phyloP scores from a whole-genome alignment of 169 alveolate species.

The Plasmodium adleri region DNA sequence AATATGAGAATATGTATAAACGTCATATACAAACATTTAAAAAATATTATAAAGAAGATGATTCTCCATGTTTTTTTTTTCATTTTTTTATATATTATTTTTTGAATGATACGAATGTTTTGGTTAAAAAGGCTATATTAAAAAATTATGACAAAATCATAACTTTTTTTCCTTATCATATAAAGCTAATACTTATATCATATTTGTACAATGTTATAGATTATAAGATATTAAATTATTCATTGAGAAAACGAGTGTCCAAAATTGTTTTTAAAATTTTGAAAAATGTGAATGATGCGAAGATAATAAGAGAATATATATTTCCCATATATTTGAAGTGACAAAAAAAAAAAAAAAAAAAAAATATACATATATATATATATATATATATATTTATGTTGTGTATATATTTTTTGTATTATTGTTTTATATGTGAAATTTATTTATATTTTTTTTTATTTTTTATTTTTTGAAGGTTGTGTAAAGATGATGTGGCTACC shows the following conservation, averaged over 20 bases:
- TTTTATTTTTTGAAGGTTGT: slow-evolving; percentile 9
- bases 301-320: slow-evolving; percentile 17
- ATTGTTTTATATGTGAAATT: too few relatives aligned
- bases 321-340: slow-evolving; percentile 55
- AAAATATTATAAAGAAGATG: slow-evolving; percentile 35
- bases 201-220: slow-evolving; percentile 33
- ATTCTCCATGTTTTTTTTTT: slow-evolving; percentile 54
- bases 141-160: slow-evolving; percentile 56
- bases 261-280: slow-evolving; percentile 34
- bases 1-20: slow-evolving; percentile 51
- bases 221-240: slow-evolving; percentile 50
- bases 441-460: neutral
- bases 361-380: neutral
- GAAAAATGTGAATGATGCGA: slow-evolving; percentile 10
- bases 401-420: neutral
- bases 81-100: slow-evolving; percentile 64
- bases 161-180: slow-evolving; percentile 19
- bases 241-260: slow-evolving; percentile 56
- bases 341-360: too few relatives aligned
- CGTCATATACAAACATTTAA: slow-evolving; percentile 44
- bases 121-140: slow-evolving; percentile 68
- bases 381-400: neutral
- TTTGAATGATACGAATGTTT: slow-evolving; percentile 67
- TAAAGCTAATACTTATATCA: slow-evolving; percentile 29
- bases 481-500: slow-evolving; percentile 70